A percentile compares a stretch with the other conserved stretches of the same genome.
Conservation (phyloP, 83 land plant species). For the Larix sibirica region DNA sequence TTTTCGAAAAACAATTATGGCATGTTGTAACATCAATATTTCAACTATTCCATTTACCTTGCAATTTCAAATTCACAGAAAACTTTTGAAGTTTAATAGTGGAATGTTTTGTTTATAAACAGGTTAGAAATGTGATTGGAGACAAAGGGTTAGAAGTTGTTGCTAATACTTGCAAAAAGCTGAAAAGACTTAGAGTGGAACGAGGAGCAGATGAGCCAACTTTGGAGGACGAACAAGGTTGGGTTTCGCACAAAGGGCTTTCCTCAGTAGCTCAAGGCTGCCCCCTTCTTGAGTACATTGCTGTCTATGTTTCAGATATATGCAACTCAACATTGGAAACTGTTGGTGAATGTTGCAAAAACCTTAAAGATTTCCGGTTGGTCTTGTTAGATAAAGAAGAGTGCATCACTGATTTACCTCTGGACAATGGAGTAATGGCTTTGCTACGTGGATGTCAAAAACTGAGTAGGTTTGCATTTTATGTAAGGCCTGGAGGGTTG, state of each 20-base stretch:
- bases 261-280: slow-evolving; percentile 82
- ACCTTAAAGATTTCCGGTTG: slow-evolving; percentile 78
- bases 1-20: not conserved
- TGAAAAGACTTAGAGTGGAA: slow-evolving; percentile 81
- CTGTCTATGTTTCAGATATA: slow-evolving; percentile 73
- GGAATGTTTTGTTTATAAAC: slow-evolving; percentile 9
- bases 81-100: not conserved
- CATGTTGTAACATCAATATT: not conserved
- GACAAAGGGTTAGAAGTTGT: slow-evolving; percentile 84
- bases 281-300: slow-evolving; percentile 63
- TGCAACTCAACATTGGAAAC: slow-evolving; percentile 71
- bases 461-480: slow-evolving; percentile 67
- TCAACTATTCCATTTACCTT: not conserved
- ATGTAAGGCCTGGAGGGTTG: slow-evolving; percentile 76
- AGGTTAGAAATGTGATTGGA: slow-evolving; percentile 87
- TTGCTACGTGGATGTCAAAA: slow-evolving; percentile 67
- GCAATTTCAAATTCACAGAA: not conserved
- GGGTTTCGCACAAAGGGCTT: slow-evolving; percentile 70
- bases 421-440: slow-evolving; percentile 78
- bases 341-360: slow-evolving; percentile 55
- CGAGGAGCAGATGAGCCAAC: slow-evolving; percentile 35
- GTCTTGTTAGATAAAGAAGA: slow-evolving; percentile 68
- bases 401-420: slow-evolving; percentile 67
- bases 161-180: slow-evolving; percentile 58
- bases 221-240: slow-evolving; percentile 68